Evolutionary conservation across 2,329 filamentous ascomycete species (phyloP).

Genomic region (Penicillium olsonii): DNA sequence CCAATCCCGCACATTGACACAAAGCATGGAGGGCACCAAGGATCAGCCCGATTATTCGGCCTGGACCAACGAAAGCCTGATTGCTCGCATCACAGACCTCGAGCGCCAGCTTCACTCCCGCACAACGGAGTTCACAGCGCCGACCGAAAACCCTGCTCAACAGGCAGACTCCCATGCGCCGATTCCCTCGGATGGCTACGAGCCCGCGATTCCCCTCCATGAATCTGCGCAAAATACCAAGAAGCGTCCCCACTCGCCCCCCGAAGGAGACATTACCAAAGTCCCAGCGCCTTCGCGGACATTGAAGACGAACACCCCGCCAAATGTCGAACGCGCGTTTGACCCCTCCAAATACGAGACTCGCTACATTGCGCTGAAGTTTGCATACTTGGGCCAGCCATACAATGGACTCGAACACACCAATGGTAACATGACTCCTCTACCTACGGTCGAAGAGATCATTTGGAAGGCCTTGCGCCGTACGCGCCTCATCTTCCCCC

Average conservation of each 20-base stretch:
- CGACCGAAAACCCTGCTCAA: slow-evolving; percentile 8
- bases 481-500: slow-evolving; percentile 76
- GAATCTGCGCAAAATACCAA: slow-evolving; percentile 11
- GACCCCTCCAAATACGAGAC: slow-evolving; percentile 81
- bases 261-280: slow-evolving; percentile 28
- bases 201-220: slow-evolving; percentile 21
- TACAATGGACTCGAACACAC: slow-evolving; percentile 96
- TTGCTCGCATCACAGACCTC: slow-evolving; percentile 66
- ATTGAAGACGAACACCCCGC: slow-evolving; percentile 36
- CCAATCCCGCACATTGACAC: slow-evolving; percentile 15
- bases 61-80: slow-evolving; percentile 69
- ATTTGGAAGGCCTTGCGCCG: slow-evolving; percentile 88
- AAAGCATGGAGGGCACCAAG: slow-evolving; percentile 26
- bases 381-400: slow-evolving; percentile 86
- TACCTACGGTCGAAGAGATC: slow-evolving; percentile 88
- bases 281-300: slow-evolving; percentile 28
- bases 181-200: slow-evolving; percentile 19
- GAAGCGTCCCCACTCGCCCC: slow-evolving; percentile 19
- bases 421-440: slow-evolving; percentile 63
- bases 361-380: slow-evolving; percentile 83
- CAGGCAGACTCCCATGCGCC: slow-evolving; percentile 6
- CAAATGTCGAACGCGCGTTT: slow-evolving; percentile 52
- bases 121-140: slow-evolving; percentile 37
- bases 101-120: slow-evolving; percentile 65
- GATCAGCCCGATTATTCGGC: slow-evolving; percentile 56